These are phyloP conservation scores for Citrus inodora DNA, from an alignment of 345 rosid genomes.

Conservation along the genomic window DNA sequence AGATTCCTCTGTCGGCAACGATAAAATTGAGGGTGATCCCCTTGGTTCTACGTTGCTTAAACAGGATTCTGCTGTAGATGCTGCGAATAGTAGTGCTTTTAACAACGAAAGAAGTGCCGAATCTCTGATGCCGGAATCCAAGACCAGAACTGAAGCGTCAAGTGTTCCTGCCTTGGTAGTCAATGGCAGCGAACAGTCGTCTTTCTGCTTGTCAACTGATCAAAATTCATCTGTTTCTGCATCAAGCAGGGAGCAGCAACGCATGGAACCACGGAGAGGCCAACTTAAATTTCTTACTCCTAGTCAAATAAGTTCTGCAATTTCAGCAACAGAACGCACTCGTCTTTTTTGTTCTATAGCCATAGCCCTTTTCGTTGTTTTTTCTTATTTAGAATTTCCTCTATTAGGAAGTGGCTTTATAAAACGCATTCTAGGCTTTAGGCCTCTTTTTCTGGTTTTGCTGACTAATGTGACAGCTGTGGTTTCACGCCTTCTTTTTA, in stretches of 20 bases:
- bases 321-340: slow-evolving; percentile 41
- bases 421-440: slow-evolving; percentile 41
- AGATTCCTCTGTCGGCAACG: slow-evolving; percentile 32
- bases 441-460: slow-evolving; percentile 69
- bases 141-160: slow-evolving; percentile 9
- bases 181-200: slow-evolving; percentile 14
- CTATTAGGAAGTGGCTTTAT: slow-evolving; percentile 32
- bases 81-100: slow-evolving; percentile 15
- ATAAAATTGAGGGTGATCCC: slow-evolving; percentile 19
- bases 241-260: slow-evolving; percentile 25
- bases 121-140: not conserved
- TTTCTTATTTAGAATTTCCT: slow-evolving; percentile 55
- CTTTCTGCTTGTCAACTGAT: slow-evolving; percentile 23
- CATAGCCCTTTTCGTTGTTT: slow-evolving; percentile 50
- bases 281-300: slow-evolving; percentile 30
- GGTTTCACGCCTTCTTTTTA: slow-evolving; percentile 35
- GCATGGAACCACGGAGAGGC: not conserved
- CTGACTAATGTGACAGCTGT: slow-evolving; percentile 61
- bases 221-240: slow-evolving; percentile 32
- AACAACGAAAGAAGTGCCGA: slow-evolving; percentile 23
- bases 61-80: slow-evolving; percentile 13
- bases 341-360: slow-evolving; percentile 48
- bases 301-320: slow-evolving; percentile 51
- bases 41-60: slow-evolving; percentile 17
- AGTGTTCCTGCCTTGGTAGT: slow-evolving; percentile 23